Percentiles rank a stretch among this genome's conserved stretches.
These are phyloP conservation scores for Astragalus glycyphyllos DNA, from an alignment of 306 rosid genomes.

Conservation along the genomic window DNA sequence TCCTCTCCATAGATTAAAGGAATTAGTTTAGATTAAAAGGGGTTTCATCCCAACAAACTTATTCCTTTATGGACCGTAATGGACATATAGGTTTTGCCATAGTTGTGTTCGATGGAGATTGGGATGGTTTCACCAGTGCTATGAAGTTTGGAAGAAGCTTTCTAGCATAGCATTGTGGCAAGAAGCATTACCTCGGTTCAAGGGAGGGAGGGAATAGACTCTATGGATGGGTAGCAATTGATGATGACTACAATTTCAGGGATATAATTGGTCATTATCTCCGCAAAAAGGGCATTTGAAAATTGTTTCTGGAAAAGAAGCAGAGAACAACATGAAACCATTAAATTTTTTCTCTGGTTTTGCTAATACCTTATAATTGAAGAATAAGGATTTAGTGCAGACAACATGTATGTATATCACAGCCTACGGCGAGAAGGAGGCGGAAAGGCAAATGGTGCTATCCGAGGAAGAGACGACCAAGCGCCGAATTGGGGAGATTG, in stretches of 20 bases:
- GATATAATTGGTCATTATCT: slow-evolving; percentile 47
- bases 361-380: slow-evolving; percentile 53
- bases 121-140: slow-evolving; percentile 77
- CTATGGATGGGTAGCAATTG: slow-evolving; percentile 72
- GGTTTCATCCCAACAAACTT: slow-evolving; percentile 75
- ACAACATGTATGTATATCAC: slow-evolving; percentile 48
- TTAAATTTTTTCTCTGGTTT: slow-evolving; percentile 58
- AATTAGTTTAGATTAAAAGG: slow-evolving; percentile 56
- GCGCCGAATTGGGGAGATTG: too few relatives aligned
- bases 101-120: slow-evolving; percentile 63
- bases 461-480: too few relatives aligned
- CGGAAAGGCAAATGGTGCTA: too few relatives aligned
- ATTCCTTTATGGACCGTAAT: slow-evolving; percentile 60
- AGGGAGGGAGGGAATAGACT: slow-evolving; percentile 45
- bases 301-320: slow-evolving; percentile 53
- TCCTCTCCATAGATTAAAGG: slow-evolving; percentile 2
- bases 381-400: slow-evolving; percentile 53
- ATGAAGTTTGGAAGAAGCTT: slow-evolving; percentile 71
- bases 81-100: slow-evolving; percentile 84
- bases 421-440: too few relatives aligned
- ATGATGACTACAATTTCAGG: slow-evolving; percentile 39
- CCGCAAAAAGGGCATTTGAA: slow-evolving; percentile 47
- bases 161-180: slow-evolving; percentile 56
- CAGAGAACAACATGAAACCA: slow-evolving; percentile 45
- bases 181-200: slow-evolving; percentile 45